Evolutionary conservation across 345 rosid species (phyloP), one percentile per base, ranked within the genome.

Genomic region (Clausena lansium): DNA sequence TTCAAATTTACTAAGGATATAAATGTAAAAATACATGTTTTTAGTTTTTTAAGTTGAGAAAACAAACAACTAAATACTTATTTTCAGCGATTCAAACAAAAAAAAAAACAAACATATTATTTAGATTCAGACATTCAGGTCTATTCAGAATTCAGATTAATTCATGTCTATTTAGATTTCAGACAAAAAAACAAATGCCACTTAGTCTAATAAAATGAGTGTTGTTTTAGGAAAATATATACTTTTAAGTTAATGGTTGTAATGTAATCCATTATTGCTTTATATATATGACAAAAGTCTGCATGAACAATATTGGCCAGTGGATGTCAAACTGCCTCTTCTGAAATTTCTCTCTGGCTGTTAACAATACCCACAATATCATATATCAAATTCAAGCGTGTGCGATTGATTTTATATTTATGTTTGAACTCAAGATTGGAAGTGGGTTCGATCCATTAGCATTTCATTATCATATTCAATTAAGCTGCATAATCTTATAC

Each of bases 231-330:
- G 28, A 27, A 20, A 58, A 52, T 61, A 54, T 10, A 24, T 38
- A 19, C 27, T 73, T 36, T 41, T 14, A 27, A 27, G 47, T n/a
- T 20, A 66, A 66, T 69, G 62, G 78, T 11, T 70, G 82, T 83
- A 65, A 83, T 76, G 82, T 85, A 70, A 83, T 74, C 88, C 84
- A 85, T 69, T 76, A 79, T 62, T 66, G 70, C 76, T 65, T 57
- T 54, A 55, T 55, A 30, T n/a, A 65, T 36, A 47, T 20, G 17
- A 33, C 22, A 70, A 75, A 71, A 61, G n/a, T 5, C n/a, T 69
- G 63, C 76, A 38, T 50, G 68, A 8, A 25, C 54, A 74, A 24
- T 15, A n/a, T 45, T 45, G 50, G 55, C 45, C n/a, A 39, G 79
- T 63, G 74, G 72, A 69, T 10, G 32, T 68, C 75, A 54, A 65